A percentile compares a stretch with the other conserved stretches of the same genome.
Evolutionary conservation across 345 rosid genomes (phyloP).

Genomic region (Hirschfeldia incana): DNA sequence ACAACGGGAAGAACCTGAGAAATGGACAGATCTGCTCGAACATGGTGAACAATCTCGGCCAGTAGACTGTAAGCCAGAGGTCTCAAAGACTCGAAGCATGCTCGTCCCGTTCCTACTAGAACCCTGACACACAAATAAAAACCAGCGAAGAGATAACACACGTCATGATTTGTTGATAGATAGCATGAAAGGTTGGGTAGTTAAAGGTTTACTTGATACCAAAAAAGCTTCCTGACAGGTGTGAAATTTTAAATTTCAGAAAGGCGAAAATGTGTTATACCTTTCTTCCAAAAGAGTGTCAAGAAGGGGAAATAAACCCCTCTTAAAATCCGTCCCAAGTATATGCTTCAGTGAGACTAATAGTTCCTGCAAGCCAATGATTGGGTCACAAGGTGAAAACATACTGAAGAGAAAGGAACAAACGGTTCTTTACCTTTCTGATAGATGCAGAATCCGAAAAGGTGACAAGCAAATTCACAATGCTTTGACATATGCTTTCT

Average conservation of each 20-base stretch:
- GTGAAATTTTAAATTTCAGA: constrained; percentile 13
- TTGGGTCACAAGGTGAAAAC: constrained; percentile 7
- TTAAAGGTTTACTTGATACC: constrained; percentile 1
- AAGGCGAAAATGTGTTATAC: constrained; percentile 41
- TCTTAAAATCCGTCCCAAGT: constrained; percentile 94
- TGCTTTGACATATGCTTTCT: constrained; percentile 94
- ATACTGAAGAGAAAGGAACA: constrained; percentile 16
- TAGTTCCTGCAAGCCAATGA: constrained; percentile 65
- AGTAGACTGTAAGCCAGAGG: constrained; percentile 97
- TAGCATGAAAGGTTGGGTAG: constrained; percentile 5
- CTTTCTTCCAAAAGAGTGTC: constrained; percentile 94
- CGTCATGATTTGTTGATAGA: neutral
- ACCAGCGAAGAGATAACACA: neutral
- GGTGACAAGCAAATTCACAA: constrained; percentile 94
- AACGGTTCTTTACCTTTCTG: constrained; percentile 61
- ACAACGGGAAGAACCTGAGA: constrained; percentile 59
- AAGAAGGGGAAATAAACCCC: constrained; percentile 94
- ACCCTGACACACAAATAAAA: constrained; percentile 52
- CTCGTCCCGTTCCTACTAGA: constrained; percentile 95
- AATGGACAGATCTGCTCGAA: constrained; percentile 80
- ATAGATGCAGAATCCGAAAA: constrained; percentile 96
- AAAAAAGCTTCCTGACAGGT: constrained; percentile 17
- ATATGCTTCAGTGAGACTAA: constrained; percentile 95
- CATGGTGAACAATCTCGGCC: constrained; percentile 99
- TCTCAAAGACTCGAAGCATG: constrained; percentile 92